Evolutionary conservation across 352 stramenopile species (phyloP).

Genomic region (Phytophthora pseudosyringae): DNA sequence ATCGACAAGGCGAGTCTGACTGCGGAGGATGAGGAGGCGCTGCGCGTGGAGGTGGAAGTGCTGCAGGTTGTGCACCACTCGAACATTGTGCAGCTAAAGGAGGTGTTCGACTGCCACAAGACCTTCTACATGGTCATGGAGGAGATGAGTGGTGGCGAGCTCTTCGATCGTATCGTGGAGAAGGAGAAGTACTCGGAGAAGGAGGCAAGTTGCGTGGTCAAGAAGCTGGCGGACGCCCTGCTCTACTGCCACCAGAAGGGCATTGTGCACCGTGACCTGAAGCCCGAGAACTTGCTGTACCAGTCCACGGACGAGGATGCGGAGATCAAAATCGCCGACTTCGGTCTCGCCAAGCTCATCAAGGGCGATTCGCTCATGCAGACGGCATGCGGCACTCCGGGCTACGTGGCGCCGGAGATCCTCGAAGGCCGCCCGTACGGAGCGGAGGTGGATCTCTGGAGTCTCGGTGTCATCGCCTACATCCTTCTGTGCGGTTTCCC

Average conservation of each 20-base stretch:
- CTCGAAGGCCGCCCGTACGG: constrained; percentile 93
- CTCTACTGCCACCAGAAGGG: constrained; percentile 89
- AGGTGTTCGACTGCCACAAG: constrained; percentile 90
- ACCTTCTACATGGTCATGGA: constrained; percentile 95
- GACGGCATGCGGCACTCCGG: constrained; percentile 95
- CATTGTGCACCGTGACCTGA: constrained; percentile 93
- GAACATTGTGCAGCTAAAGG: constrained; percentile 89
- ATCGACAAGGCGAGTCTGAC: constrained; percentile 85
- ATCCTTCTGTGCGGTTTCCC: constrained; percentile 94
- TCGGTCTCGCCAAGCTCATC: constrained; percentile 92
- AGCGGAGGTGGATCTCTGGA: constrained; percentile 95
- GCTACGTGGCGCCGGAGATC: constrained; percentile 98
- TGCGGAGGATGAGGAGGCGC: constrained; percentile 80
- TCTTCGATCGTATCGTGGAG: constrained; percentile 94
- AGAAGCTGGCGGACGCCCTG: constrained; percentile 84
- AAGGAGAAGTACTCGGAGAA: constrained; percentile 93
- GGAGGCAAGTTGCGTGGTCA: constrained; percentile 85
- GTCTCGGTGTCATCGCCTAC: constrained; percentile 97
- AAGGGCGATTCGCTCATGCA: constrained; percentile 94
- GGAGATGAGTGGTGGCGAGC: constrained; percentile 90
- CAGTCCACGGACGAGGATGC: constrained; percentile 86
- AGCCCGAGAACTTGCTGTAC: constrained; percentile 92
- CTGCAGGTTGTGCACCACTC: constrained; percentile 82
- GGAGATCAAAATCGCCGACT: constrained; percentile 95
- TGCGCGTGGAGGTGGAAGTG: constrained; percentile 86